A percentile compares a stretch with the other conserved stretches of the same genome.
These are phyloP conservation scores for Leavenworthia alabamica DNA, from an alignment of 345 rosid genomes.

Conservation along the genomic window DNA sequence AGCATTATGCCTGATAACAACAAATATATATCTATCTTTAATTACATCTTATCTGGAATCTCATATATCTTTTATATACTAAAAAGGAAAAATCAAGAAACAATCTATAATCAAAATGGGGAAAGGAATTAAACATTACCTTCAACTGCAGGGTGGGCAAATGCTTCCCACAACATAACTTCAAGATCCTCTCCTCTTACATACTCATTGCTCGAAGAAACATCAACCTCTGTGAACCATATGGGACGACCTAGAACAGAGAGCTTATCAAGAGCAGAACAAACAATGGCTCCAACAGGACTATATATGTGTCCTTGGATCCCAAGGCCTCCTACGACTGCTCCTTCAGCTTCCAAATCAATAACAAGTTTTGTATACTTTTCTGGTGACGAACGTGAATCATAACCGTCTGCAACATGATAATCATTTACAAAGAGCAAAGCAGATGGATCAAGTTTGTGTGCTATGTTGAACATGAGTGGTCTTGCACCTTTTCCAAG, in stretches of 20 bases:
- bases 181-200: conserved; percentile 77
- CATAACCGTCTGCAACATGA: conserved; percentile 74
- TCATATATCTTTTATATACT: too few species aligned
- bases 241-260: conserved; percentile 47
- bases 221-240: conserved; percentile 57
- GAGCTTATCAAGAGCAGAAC: conserved; percentile 50
- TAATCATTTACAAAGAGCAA: conserved; percentile 79
- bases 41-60: not conserved
- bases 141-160: conserved; percentile 78
- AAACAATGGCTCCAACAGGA: conserved; percentile 46
- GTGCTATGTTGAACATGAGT: conserved; percentile 65
- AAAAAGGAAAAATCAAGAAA: not conserved
- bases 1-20: conserved; percentile 37
- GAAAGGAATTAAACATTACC: conserved; percentile 24
- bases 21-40: not conserved
- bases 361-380: conserved; percentile 58
- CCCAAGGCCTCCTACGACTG: conserved; percentile 44
- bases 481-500: conserved; percentile 59
- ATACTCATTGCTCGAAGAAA: conserved; percentile 49
- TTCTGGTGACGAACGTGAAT: conserved; percentile 60
- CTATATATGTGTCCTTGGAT: conserved; percentile 48
- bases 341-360: conserved; percentile 66
- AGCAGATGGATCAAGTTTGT: conserved; percentile 65
- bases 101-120: not conserved
- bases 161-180: conserved; percentile 84